Conservation (phyloP, 495 filamentous ascomycete genomes). For the Penicillium pulvis region DNA sequence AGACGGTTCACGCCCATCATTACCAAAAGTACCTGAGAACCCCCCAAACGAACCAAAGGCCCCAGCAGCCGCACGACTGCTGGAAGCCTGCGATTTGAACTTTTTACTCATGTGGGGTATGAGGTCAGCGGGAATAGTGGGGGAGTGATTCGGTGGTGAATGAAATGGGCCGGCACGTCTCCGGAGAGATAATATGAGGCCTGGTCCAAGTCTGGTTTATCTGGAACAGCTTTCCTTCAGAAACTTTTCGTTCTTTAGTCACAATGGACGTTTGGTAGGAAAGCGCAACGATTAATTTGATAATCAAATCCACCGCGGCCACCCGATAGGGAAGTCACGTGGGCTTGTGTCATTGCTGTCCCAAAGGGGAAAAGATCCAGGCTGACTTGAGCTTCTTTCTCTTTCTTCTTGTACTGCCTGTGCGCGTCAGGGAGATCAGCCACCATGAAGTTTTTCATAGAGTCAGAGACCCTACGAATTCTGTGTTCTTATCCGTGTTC, state of each 20-base stretch:
- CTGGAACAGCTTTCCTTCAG: not conserved
- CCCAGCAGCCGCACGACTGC: conserved; percentile 61
- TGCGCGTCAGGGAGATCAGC: conserved; percentile 31
- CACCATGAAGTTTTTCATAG: conserved; percentile 97
- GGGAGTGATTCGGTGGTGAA: conserved; percentile 13
- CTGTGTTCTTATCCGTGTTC: not conserved
- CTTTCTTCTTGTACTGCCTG: conserved; percentile 16
- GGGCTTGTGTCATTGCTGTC: conserved; percentile 42
- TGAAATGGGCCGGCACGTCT: conserved; percentile 9
- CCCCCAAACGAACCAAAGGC: conserved; percentile 51
- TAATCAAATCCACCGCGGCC: conserved; percentile 27
- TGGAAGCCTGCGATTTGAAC: conserved; percentile 73
- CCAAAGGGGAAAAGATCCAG: conserved; percentile 37
- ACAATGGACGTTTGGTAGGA: conserved; percentile 13
- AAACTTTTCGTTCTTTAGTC: conserved; percentile 1
- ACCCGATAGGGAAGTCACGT: conserved; percentile 45
- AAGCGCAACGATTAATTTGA: conserved; percentile 8
- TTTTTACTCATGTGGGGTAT: conserved; percentile 65
- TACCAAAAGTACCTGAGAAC: conserved; percentile 48
- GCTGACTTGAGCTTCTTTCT: conserved; percentile 4
- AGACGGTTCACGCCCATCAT: conserved; percentile 52
- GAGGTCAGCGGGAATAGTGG: conserved; percentile 36
- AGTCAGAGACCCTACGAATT: conserved; percentile 48
- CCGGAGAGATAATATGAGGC: conserved; percentile 6
- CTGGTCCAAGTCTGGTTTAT: not conserved